These are phyloP conservation scores for Brasenia schreberi DNA, from an alignment of 164 flowering plant species.

Conservation along the genomic window DNA sequence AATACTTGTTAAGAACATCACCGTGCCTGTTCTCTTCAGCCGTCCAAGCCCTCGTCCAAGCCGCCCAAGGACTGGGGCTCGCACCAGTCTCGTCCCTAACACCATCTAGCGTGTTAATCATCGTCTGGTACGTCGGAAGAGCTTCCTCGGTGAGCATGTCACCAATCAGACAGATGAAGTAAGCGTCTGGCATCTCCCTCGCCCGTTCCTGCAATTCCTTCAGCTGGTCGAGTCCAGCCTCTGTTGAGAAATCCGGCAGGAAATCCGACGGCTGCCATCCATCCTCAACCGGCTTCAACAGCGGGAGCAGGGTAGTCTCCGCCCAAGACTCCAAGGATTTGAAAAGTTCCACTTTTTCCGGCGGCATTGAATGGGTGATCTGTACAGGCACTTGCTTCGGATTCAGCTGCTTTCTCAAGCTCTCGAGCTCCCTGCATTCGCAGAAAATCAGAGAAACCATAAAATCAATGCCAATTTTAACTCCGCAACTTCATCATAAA, in stretches of 20 bases:
- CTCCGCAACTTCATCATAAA: too few species aligned
- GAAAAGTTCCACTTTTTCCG: slow-evolving; percentile 20
- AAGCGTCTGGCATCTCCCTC: slow-evolving; percentile 7
- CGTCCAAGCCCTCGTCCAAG: slow-evolving; percentile 47
- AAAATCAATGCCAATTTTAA: too few species aligned
- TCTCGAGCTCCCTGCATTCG: neutral
- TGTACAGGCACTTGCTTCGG: slow-evolving; percentile 13
- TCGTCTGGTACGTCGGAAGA: slow-evolving; percentile 48
- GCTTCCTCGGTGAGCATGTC: slow-evolving; percentile 38
- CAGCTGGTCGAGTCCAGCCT: slow-evolving; percentile 31
- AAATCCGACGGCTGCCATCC: slow-evolving; percentile 48
- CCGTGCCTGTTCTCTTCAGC: slow-evolving; percentile 32
- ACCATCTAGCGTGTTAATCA: slow-evolving; percentile 36
- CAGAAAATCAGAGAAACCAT: too few species aligned
- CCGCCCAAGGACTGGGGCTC: slow-evolving; percentile 38
- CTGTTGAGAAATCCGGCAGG: slow-evolving; percentile 34
- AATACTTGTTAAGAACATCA: slow-evolving; percentile 35
- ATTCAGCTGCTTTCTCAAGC: neutral
- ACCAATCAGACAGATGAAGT: slow-evolving; percentile 8
- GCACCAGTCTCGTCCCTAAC: slow-evolving; percentile 41
- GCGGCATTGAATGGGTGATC: slow-evolving; percentile 22
- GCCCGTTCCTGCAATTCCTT: slow-evolving; percentile 13
- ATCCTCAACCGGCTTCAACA: slow-evolving; percentile 36
- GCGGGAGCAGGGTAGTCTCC: slow-evolving; percentile 24
- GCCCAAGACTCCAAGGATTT: slow-evolving; percentile 26